Conservation (phyloP, 2,329 filamentous ascomycete genomes). For the Escovopsis sp. region DNA sequence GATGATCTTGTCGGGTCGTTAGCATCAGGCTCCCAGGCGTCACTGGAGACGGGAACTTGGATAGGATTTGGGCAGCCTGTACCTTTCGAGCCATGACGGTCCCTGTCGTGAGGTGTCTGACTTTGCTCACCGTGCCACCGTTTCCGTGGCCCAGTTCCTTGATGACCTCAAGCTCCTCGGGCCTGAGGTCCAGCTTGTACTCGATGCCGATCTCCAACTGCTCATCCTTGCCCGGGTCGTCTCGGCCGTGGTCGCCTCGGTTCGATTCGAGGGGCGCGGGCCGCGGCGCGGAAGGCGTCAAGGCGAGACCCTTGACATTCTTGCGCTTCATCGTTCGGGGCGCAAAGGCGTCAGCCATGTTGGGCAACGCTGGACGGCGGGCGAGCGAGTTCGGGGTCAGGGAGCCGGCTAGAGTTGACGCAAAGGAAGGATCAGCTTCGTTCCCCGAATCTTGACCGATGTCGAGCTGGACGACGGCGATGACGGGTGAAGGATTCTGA, state of each 20-base stretch:
- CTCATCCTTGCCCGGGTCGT: slow-evolving; percentile 37
- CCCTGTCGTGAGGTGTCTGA: slow-evolving; percentile 85
- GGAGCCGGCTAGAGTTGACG: too few species aligned
- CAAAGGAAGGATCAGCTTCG: too few species aligned
- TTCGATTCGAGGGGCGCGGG: slow-evolving; percentile 56
- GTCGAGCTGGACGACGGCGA: too few species aligned
- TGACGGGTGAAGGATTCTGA: too few species aligned
- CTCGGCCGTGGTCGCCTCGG: slow-evolving; percentile 45
- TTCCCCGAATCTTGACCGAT: too few species aligned
- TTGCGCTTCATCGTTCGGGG: slow-evolving; percentile 91
- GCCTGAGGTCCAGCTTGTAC: slow-evolving; percentile 83
- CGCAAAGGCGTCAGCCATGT: slow-evolving; percentile 48
- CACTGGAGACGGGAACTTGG: neutral
- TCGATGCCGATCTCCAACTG: slow-evolving; percentile 91
- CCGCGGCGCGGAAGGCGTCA: slow-evolving; percentile 66
- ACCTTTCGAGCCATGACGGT: slow-evolving; percentile 98
- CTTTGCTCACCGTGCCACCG: slow-evolving; percentile 96
- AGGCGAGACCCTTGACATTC: slow-evolving; percentile 90
- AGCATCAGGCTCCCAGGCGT: slow-evolving; percentile 4
- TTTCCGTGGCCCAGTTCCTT: slow-evolving; percentile 94
- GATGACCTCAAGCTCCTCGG: slow-evolving; percentile 81
- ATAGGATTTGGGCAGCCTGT: slow-evolving; percentile 4
- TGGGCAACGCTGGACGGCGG: slow-evolving; percentile 8
- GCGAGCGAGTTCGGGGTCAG: neutral
- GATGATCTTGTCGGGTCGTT: slow-evolving; percentile 52